A percentile compares a stretch with the other conserved stretches of the same genome.
Evolutionary conservation across 2,329 filamentous ascomycete genomes (phyloP).

Genomic region (Fusarium burgessii): DNA sequence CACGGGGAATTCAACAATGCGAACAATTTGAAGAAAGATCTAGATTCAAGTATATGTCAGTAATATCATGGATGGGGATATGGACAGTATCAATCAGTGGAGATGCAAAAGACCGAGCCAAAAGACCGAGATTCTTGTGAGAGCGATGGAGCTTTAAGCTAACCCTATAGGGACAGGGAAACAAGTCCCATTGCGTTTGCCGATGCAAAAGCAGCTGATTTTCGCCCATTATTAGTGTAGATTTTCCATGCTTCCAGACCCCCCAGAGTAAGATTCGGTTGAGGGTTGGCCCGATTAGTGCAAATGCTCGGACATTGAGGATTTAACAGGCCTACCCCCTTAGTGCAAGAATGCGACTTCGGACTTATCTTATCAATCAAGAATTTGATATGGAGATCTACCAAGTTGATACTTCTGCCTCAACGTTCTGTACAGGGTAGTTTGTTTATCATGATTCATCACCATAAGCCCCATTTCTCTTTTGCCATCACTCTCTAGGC

Average conservation of each 20-base stretch:
- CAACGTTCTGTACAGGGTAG: neutral
- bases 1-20: conserved; percentile 20
- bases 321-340: neutral
- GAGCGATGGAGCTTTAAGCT: neutral
- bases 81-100: neutral
- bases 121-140: conserved; percentile 30
- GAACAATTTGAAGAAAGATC: neutral
- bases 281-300: conserved; percentile 14
- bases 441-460: conserved; percentile 6
- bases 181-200: neutral
- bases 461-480: conserved; percentile 2
- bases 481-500: conserved; percentile 39
- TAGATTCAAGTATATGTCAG: conserved; percentile 1
- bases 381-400: neutral
- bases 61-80: neutral
- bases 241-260: neutral
- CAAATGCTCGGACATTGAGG: neutral
- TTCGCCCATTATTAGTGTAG: neutral
- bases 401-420: neutral
- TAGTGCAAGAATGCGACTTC: neutral
- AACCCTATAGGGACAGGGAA: conserved; percentile 8
- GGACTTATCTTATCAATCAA: conserved; percentile 2
- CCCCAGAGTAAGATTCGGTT: conserved; percentile 16
- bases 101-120: conserved; percentile 31
- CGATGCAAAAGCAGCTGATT: neutral